Evolutionary conservation across 2,329 filamentous ascomycete species (phyloP).

Genomic region (Passalora sequoiae): DNA sequence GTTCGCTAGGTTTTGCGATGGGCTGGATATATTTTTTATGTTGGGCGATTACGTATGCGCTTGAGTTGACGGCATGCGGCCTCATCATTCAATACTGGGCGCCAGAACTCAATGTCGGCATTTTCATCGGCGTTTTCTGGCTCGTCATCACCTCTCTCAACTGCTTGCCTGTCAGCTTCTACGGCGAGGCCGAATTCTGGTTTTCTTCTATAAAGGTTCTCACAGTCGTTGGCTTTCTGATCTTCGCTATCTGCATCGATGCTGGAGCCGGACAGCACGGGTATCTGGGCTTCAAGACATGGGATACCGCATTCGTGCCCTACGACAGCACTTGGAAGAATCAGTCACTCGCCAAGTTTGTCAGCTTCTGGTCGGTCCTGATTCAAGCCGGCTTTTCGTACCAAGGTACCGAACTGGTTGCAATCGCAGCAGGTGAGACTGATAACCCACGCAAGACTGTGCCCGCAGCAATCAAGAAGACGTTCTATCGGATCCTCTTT

Average conservation of each 20-base stretch:
- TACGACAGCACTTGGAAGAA: conserved; percentile 21
- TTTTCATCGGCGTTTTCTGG: conserved; percentile 34
- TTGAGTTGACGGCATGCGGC: conserved; percentile 37
- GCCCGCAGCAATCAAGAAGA: conserved; percentile 34
- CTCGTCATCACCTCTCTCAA: conserved; percentile 43
- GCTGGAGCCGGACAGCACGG: conserved; percentile 45
- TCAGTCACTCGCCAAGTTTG: conserved; percentile 32
- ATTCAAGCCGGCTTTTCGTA: conserved; percentile 55
- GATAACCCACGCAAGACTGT: conserved; percentile 48
- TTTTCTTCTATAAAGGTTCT: conserved; percentile 50
- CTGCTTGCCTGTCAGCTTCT: conserved; percentile 47
- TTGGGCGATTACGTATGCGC: conserved; percentile 39
- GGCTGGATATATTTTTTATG: conserved; percentile 45
- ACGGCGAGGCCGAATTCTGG: conserved; percentile 53
- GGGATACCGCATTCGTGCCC: conserved; percentile 38
- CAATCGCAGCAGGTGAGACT: conserved; percentile 50
- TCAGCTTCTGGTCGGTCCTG: conserved; percentile 53
- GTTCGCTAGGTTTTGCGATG: conserved; percentile 45
- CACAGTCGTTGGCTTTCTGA: conserved; percentile 45
- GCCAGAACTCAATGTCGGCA: conserved; percentile 39
- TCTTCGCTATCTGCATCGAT: conserved; percentile 40
- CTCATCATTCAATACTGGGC: conserved; percentile 40
- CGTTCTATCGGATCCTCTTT: conserved; percentile 35
- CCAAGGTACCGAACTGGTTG: conserved; percentile 51
- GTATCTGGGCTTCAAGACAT: conserved; percentile 57